Base-by-base conservation (phyloP, 2,329 filamentous ascomycete species). In the Cadophora sp. region DNA sequence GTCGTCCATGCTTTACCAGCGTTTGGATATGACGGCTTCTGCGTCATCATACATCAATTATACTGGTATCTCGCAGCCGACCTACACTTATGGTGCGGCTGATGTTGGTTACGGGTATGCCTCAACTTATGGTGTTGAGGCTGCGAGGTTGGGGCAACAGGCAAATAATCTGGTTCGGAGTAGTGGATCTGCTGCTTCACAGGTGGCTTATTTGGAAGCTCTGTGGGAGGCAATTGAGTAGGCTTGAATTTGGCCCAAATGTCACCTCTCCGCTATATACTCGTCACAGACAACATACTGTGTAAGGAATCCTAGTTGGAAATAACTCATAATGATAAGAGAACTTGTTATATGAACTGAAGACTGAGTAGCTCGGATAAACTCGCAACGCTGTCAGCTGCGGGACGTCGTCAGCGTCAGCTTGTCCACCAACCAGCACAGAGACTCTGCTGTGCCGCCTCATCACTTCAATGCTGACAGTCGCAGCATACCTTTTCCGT, bases 101-200 rank as follows among this genome's bases (percentile, higher is more conserved):
- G 53, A 58, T 37, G 53, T 58, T 24, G 53, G 53, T 5, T 58
- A 58, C 37, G 53, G 53, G 26, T 58, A 8, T 58, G 53, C 53
- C 9, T 34, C 53, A 4, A 19, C 27, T 22, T 58, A 34, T 37
- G 53, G 27, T 22, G 27, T 58, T 31, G 53, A 58, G 27, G 53
- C 19, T 16, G 53, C 53, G 19, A 58, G 29, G n/a, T 37, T 58
- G 27, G 53, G 53, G 7, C 27, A 58, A n/a, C 27, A 58, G 27
- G 53, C 53, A 22, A n/a, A 27, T 31, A 37, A 31, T 58, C 8
- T 58, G 27, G 16, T 16, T 34, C 8, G 22, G 4, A 22, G 27
- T 31, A 37, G 27, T 22, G n/a, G 27, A 1, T 37, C 53, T 31
- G 27, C n/a, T 11, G n/a, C 53, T 34, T 19, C 14, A 22, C 27